A percentile compares a stretch with the other conserved stretches of the same genome.
Conservation (phyloP, 352 stramenopile genomes). For the Pythium angustatum region DNA sequence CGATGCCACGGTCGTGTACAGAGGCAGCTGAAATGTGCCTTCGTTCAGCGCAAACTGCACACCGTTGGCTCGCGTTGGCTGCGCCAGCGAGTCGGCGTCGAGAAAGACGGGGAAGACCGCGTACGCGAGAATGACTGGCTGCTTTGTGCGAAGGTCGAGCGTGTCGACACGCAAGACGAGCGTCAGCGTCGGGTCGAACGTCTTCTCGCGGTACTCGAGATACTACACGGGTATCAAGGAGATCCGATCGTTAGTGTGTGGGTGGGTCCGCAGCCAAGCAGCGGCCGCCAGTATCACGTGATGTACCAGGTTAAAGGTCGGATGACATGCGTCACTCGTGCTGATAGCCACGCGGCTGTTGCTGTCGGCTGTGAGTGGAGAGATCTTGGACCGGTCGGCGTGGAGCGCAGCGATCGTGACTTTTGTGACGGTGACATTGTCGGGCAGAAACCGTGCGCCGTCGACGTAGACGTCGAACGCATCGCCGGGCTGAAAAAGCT, state of each 20-base stretch:
- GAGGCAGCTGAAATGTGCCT: conserved; percentile 76
- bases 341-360: conserved; percentile 29
- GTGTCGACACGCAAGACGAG: conserved; percentile 86
- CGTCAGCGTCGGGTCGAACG: conserved; percentile 82
- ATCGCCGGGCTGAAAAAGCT: conserved; percentile 57
- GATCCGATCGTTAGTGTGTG: too few species aligned
- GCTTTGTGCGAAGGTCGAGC: conserved; percentile 53
- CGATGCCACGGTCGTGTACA: conserved; percentile 52
- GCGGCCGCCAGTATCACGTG: neutral
- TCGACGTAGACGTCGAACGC: conserved; percentile 86
- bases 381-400: conserved; percentile 42
- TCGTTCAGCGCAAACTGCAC: conserved; percentile 64
- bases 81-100: conserved; percentile 52
- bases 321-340: conserved; percentile 38
- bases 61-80: conserved; percentile 50
- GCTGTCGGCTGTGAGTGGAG: conserved; percentile 31
- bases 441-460: conserved; percentile 66
- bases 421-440: conserved; percentile 71
- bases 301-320: conserved; percentile 58
- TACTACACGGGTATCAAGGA: too few species aligned
- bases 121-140: conserved; percentile 76
- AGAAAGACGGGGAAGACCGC: conserved; percentile 71
- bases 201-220: conserved; percentile 71
- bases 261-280: neutral
- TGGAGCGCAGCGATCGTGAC: conserved; percentile 65